Percentiles rank a stretch among this genome's conserved stretches.
Evolutionary conservation across 495 filamentous ascomycete genomes (phyloP).

Genomic region (Achaetomiella virescens): DNA sequence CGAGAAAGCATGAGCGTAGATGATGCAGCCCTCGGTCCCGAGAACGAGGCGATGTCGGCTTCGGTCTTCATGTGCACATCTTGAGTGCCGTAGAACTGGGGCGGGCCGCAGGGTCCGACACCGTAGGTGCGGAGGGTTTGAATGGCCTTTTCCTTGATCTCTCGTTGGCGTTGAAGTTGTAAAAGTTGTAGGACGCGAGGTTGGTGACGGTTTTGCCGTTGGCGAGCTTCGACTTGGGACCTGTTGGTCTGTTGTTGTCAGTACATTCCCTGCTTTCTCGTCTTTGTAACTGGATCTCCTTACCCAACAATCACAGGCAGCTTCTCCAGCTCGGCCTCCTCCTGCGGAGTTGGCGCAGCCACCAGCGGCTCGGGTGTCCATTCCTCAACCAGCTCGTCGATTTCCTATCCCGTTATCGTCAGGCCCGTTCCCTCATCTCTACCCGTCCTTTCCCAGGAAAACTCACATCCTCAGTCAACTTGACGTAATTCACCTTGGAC

Average conservation of each 20-base stretch:
- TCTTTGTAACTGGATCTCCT: background rate
- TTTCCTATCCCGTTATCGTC: conserved; percentile 52
- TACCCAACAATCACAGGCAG: conserved; percentile 84
- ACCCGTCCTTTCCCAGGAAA: background rate
- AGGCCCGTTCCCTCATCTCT: background rate
- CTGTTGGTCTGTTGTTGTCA: conserved; percentile 61
- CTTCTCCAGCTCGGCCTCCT: conserved; percentile 78
- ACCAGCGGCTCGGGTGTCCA: conserved; percentile 95
- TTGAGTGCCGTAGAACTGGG: conserved; percentile 96
- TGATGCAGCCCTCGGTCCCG: conserved; percentile 78
- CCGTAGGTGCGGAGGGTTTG: conserved; percentile 90
- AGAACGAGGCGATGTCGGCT: conserved; percentile 86
- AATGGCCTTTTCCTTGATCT: conserved; percentile 89
- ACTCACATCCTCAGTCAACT: conserved; percentile 72
- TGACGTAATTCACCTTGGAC: conserved; percentile 76
- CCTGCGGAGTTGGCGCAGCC: conserved; percentile 58
- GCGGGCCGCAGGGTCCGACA: conserved; percentile 91
- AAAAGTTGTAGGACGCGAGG: conserved; percentile 90
- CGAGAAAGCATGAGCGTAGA: conserved; percentile 92
- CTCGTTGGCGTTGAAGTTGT: conserved; percentile 91
- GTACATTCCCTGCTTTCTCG: background rate
- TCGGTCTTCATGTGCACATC: conserved; percentile 98
- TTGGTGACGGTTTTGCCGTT: conserved; percentile 89
- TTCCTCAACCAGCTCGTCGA: conserved; percentile 94
- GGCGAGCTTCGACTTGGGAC: conserved; percentile 79